Evolutionary conservation across 305 asterid genomes (phyloP), one percentile per base, ranked within the genome.

Genomic region (Euphrasia arctica): DNA sequence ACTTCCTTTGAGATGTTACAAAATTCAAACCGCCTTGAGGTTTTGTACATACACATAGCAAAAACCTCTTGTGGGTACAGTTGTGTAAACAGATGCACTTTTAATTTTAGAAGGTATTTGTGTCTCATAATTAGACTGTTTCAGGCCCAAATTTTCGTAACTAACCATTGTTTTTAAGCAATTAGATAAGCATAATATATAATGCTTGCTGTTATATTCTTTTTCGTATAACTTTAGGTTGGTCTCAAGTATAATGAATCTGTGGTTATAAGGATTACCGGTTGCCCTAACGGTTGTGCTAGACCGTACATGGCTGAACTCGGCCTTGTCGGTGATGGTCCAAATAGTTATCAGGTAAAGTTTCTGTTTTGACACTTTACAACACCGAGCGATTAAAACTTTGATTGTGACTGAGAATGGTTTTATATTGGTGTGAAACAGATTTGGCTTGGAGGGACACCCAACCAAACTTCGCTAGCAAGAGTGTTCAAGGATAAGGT

Each of bases 301-400:
- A 82, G 98, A 74, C 97, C 98, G 3, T 92, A 92, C 84, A 87
- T 92, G 98, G 98, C 98, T 84, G 98, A 92, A 78, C 93, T 92
- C 41, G 98, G 97, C 63, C 80, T 92, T 67, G 96, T 92, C 57
- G 98, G 98, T 58, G 96, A 87, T 78, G 98, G 93, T 58, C 93
- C 98, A 63, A 92, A 92, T 66, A 87, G 95, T 75, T 92, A 92
- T 71, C 98, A 92, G 96, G 98, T 89, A 75, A 34, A 14, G 13
- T 66, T 14, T 63, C 70, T 70, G 55, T 43, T 52, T 67, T 32
- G 9, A 43, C 25, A 31, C 1, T 31, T 64, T 60, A 54, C 5
- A 27, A 57, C 36, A 42, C 45, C n/a, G 28, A 65, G 39, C 4
- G 15, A 62, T 36, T 31, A 52, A 32, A 58, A 60, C 14, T 49